These are phyloP conservation scores for Saturnispora zaruensis DNA, from an alignment of 805 yeast species.

Conservation along the genomic window DNA sequence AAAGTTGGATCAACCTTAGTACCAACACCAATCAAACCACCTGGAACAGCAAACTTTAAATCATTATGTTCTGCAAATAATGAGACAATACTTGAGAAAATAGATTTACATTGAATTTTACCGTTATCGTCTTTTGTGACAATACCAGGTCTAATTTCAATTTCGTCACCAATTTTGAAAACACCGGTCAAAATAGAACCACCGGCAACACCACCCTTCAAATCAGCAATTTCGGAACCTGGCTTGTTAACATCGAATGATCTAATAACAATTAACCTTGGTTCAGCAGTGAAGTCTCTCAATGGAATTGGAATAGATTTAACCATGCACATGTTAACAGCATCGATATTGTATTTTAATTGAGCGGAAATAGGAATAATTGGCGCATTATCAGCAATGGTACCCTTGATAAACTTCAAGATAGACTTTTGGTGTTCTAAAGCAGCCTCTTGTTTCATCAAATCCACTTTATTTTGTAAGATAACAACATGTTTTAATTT, in stretches of 20 bases:
- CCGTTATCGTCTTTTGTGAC: conserved; percentile 87
- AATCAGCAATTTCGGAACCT: conserved; percentile 92
- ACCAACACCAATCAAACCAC: conserved; percentile 99
- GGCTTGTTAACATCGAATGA: conserved; percentile 99
- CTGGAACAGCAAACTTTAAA: conserved; percentile 97
- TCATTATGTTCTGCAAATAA: conserved; percentile 97
- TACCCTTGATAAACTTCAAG: conserved; percentile 88
- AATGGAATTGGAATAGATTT: conserved; percentile 93
- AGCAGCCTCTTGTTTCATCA: conserved; percentile 96
- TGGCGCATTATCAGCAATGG: conserved; percentile 98
- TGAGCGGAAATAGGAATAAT: conserved; percentile 98
- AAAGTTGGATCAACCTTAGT: conserved; percentile 97
- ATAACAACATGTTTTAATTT: conserved; percentile 93
- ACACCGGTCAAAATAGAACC: conserved; percentile 97
- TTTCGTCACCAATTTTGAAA: conserved; percentile 93
- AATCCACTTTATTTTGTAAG: conserved; percentile 95
- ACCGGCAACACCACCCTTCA: conserved; percentile 99
- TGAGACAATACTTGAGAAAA: conserved; percentile 87
- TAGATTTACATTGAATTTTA: conserved; percentile 91
- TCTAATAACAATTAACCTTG: conserved; percentile 93
- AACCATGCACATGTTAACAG: conserved; percentile 93
- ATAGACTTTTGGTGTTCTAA: conserved; percentile 92
- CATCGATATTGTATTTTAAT: conserved; percentile 96
- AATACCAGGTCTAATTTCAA: conserved; percentile 98
- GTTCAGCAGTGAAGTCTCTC: conserved; percentile 89